phyloP scores from a whole-genome alignment of 1,284 basidiomycete species.

The Ceratobasidium sp. region DNA sequence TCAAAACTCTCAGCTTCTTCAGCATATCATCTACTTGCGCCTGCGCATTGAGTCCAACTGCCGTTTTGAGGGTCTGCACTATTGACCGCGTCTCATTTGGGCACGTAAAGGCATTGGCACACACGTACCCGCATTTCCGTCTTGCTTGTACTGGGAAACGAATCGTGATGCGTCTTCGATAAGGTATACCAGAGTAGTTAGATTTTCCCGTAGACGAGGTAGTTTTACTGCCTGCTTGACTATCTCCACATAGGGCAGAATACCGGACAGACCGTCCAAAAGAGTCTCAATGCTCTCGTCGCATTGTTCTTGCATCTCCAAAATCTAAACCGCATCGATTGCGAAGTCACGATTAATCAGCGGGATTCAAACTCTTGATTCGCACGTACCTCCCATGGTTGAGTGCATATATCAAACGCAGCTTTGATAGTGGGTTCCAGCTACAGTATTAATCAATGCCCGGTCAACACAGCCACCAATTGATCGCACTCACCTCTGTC shows the following conservation, averaged over 20 bases:
- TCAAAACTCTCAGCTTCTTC: neutral
- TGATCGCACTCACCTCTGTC: no score
- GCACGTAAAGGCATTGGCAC: no score
- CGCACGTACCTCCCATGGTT: no score
- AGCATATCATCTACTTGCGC: neutral
- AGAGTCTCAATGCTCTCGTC: constrained; percentile 1
- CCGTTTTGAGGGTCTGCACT: neutral
- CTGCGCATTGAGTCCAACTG: neutral
- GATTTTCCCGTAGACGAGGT: neutral
- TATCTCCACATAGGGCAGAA: neutral
- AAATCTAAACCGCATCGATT: no score
- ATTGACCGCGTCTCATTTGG: neutral
- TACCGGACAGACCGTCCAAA: neutral
- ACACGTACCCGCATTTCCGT: neutral
- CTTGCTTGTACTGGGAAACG: neutral
- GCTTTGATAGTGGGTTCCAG: no score
- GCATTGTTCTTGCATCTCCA: constrained; percentile 7
- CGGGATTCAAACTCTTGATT: no score
- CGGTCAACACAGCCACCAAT: no score
- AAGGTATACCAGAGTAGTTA: neutral
- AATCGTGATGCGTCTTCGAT: constrained; percentile 13
- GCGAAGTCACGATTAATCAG: no score
- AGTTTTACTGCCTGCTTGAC: neutral
- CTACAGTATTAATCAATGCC: no score
- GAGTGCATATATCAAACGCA: no score